Evolutionary conservation across 495 filamentous ascomycete genomes (phyloP).

Genomic region (Xylaria flabelliformis): DNA sequence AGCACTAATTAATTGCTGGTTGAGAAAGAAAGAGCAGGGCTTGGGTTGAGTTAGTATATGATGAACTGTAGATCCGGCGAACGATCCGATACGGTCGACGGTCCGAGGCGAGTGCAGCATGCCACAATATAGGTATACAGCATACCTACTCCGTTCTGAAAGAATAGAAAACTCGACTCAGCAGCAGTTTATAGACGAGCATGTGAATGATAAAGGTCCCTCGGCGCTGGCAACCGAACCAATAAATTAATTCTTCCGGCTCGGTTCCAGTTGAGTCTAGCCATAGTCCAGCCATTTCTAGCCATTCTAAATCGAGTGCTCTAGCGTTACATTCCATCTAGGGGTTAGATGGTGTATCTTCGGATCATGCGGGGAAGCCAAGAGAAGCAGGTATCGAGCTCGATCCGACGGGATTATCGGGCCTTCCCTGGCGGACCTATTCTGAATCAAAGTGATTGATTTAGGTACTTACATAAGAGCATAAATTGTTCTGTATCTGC

Average conservation of each 20-base stretch:
- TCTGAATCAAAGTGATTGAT: neutral
- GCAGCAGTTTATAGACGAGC: neutral
- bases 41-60: neutral
- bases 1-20: neutral
- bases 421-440: slow-evolving; percentile 12
- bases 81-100: neutral
- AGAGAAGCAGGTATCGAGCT: slow-evolving; percentile 11
- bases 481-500: neutral
- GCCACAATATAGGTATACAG: neutral
- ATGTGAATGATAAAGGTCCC: neutral
- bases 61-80: slow-evolving; percentile 6
- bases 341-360: neutral
- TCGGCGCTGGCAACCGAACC: neutral
- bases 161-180: neutral
- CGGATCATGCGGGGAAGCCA: slow-evolving; percentile 20
- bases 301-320: neutral
- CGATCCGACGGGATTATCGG: slow-evolving; percentile 25
- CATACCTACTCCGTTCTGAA: neutral
- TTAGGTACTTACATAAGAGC: neutral
- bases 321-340: slow-evolving; percentile 1
- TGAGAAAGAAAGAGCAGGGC: neutral
- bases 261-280: neutral
- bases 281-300: neutral
- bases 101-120: neutral
- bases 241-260: neutral